A percentile compares a stretch with the other conserved stretches of the same genome.
Evolutionary conservation across 2,329 filamentous ascomycete genomes (phyloP).

Genomic region (Exophiala oligosperma): DNA sequence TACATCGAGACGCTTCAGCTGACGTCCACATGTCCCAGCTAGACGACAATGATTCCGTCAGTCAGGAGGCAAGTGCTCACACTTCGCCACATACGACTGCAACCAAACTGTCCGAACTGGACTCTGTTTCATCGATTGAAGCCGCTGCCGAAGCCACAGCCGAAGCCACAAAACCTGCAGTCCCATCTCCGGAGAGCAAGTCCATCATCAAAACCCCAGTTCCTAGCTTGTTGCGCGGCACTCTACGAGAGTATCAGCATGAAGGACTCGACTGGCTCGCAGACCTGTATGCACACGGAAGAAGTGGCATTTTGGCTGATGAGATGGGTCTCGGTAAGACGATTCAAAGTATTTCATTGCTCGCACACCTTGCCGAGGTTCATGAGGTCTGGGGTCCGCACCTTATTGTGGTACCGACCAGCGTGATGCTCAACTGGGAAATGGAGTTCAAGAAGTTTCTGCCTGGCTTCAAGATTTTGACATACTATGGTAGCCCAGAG

Average conservation of each 20-base stretch:
- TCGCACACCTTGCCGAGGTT: constrained; percentile 87
- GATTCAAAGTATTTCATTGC: constrained; percentile 91
- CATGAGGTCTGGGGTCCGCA: constrained; percentile 95
- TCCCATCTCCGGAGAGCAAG: constrained; percentile 11
- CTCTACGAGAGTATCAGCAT: constrained; percentile 91
- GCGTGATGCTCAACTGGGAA: constrained; percentile 99
- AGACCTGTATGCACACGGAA: constrained; percentile 87
- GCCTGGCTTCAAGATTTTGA: constrained; percentile 95
- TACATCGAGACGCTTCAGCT: constrained; percentile 32
- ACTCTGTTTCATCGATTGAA: constrained; percentile 45
- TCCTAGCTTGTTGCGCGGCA: constrained; percentile 82
- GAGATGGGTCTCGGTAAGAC: constrained; percentile 99
- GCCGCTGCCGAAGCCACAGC: constrained; percentile 30
- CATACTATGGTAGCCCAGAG: constrained; percentile 92
- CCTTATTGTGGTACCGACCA: constrained; percentile 92
- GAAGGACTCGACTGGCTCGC: constrained; percentile 95
- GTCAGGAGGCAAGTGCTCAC: constrained; percentile 37
- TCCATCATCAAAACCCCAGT: constrained; percentile 32
- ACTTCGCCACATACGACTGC: constrained; percentile 44
- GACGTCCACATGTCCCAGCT: neutral
- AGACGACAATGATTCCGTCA: constrained; percentile 12
- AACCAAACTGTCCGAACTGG: constrained; percentile 46
- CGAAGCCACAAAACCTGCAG: neutral
- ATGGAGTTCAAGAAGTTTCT: constrained; percentile 99
- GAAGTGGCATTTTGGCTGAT: constrained; percentile 94